Percentiles rank a stretch among this genome's conserved stretches.
Evolutionary conservation across 805 yeast species (phyloP).

Genomic region (Saccharomyces paradoxus): DNA sequence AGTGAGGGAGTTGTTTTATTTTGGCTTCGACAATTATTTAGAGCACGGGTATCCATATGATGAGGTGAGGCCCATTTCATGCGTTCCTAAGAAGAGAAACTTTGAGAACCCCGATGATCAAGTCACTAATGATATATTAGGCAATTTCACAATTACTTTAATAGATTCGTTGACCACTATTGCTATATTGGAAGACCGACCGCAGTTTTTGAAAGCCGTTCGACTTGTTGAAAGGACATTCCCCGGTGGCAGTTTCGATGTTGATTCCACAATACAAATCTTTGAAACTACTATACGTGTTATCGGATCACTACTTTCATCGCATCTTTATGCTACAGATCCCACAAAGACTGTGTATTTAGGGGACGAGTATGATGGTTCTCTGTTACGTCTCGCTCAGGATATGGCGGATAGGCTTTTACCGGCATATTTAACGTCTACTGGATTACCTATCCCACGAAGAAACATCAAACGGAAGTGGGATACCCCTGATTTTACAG

Average conservation of each 20-base stretch:
- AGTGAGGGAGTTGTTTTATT: conserved; percentile 53
- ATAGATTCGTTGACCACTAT: conserved; percentile 75
- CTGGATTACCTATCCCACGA: conserved; percentile 72
- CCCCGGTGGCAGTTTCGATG: conserved; percentile 38
- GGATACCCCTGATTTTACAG: conserved; percentile 35
- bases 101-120: conserved; percentile 43
- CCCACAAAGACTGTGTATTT: conserved; percentile 34
- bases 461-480: conserved; percentile 57
- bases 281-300: conserved; percentile 80
- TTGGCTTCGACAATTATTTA: conserved; percentile 69
- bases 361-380: conserved; percentile 52
- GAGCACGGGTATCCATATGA: conserved; percentile 70
- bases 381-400: conserved; percentile 58
- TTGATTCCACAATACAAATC: conserved; percentile 72
- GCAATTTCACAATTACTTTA: conserved; percentile 71
- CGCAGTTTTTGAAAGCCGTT: conserved; percentile 42
- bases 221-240: conserved; percentile 33
- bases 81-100: conserved; percentile 63
- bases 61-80: conserved; percentile 67
- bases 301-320: conserved; percentile 71
- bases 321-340: conserved; percentile 63
- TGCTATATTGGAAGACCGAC: conserved; percentile 60
- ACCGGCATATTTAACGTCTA: conserved; percentile 57
- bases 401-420: conserved; percentile 67
- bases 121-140: conserved; percentile 72